Percentiles rank a stretch among this genome's conserved stretches.
Evolutionary conservation across 2,329 filamentous ascomycete genomes (phyloP).

Genomic region (Cladosporium sp.): DNA sequence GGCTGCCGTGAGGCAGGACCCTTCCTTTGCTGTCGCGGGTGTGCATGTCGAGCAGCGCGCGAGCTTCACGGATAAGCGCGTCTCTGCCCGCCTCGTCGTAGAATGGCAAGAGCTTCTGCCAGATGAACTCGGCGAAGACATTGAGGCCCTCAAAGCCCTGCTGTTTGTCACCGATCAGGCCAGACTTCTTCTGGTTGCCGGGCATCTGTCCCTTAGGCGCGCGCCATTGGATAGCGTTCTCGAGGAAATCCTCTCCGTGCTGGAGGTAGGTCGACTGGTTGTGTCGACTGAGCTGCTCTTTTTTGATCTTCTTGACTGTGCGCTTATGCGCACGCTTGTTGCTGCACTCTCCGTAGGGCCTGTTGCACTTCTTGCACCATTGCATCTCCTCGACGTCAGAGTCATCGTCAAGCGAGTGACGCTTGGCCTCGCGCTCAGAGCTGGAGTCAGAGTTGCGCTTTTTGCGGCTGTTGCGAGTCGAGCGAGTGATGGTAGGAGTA

Average conservation of each 20-base stretch:
- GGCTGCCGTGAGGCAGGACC: not conserved
- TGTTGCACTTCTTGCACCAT: not conserved
- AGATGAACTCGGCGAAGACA: not conserved
- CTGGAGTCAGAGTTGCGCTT: slow-evolving; percentile 1
- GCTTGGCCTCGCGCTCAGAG: not conserved
- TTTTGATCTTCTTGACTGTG: not conserved
- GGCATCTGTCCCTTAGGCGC: not conserved
- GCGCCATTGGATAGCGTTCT: not conserved
- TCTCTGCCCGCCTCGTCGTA: not conserved
- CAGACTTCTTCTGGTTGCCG: slow-evolving; percentile 1
- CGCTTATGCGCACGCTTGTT: not conserved
- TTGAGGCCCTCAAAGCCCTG: not conserved
- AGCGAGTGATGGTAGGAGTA: not conserved
- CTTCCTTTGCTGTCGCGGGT: not conserved
- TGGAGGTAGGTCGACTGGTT: not conserved
- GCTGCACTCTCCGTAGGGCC: not conserved
- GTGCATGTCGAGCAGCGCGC: not conserved
- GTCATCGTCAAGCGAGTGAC: not conserved
- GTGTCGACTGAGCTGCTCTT: not conserved
- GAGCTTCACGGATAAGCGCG: not conserved
- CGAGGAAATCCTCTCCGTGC: not conserved
- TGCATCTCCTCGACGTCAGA: not conserved
- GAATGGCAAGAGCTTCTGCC: not conserved
- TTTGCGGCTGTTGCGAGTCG: not conserved
- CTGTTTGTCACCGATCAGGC: not conserved